Evolutionary conservation across 2,329 filamentous ascomycete species (phyloP).

Genomic region (Cordyceps sp.): DNA sequence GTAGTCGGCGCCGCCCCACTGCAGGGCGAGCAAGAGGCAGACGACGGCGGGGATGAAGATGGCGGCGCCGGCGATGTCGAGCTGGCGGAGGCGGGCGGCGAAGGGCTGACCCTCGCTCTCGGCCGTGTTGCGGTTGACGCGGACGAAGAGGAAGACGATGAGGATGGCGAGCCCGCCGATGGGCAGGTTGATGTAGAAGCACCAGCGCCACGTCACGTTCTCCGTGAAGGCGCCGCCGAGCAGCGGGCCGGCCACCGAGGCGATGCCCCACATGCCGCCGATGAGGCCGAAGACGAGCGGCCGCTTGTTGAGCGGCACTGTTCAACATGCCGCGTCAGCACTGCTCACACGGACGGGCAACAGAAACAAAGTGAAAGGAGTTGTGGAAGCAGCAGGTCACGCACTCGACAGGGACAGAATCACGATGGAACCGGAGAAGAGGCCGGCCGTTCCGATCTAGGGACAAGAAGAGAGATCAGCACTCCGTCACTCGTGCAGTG

Average conservation of each 20-base stretch:
- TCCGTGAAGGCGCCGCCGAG: conserved; percentile 33
- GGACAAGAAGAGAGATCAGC: too few relatives aligned
- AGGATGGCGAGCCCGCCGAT: conserved; percentile 29
- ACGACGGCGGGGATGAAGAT: conserved; percentile 34
- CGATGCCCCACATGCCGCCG: conserved; percentile 39
- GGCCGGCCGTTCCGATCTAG: conserved; percentile 29
- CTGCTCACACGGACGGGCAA: too few relatives aligned
- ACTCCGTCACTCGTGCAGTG: too few relatives aligned
- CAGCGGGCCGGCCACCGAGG: conserved; percentile 31
- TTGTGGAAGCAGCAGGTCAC: too few relatives aligned
- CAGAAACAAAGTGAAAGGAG: too few relatives aligned
- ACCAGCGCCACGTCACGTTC: conserved; percentile 33
- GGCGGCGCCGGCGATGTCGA: conserved; percentile 32
- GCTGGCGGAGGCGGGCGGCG: conserved; percentile 20
- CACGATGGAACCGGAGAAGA: conserved; percentile 32
- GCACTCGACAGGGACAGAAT: conserved; percentile 26
- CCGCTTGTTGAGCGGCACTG: conserved; percentile 34
- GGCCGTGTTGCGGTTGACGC: conserved; percentile 18
- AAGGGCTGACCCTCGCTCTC: conserved; percentile 16
- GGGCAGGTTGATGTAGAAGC: conserved; percentile 30
- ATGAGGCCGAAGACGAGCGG: conserved; percentile 37
- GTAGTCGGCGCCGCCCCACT: conserved; percentile 37
- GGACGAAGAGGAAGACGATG: conserved; percentile 29
- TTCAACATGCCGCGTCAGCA: too few relatives aligned
- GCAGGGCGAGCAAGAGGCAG: conserved; percentile 35